Evolutionary conservation across 2,329 filamentous ascomycete genomes (phyloP).

Genomic region (Fusarium sp.): DNA sequence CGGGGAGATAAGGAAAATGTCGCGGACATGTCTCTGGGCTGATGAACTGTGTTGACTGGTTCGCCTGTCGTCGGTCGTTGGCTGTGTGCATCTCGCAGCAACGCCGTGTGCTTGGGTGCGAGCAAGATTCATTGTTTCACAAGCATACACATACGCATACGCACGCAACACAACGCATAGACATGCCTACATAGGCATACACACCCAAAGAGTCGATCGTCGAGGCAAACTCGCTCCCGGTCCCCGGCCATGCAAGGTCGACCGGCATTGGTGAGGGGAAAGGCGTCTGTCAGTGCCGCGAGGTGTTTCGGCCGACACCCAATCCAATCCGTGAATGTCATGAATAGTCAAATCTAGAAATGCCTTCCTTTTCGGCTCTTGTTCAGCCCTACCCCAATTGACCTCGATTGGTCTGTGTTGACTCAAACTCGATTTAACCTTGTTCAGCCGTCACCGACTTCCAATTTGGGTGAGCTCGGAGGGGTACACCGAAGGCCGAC

Average conservation of each 20-base stretch:
- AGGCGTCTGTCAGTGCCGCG: constrained; percentile 6
- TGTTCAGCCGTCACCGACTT: constrained; percentile 21
- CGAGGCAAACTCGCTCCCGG: constrained; percentile 17
- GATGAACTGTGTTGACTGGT: background rate
- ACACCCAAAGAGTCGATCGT: constrained; percentile 1
- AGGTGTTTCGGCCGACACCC: constrained; percentile 3
- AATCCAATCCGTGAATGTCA: constrained; percentile 8
- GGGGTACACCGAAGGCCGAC: constrained; percentile 43
- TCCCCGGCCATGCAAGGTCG: constrained; percentile 11
- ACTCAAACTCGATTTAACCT: constrained; percentile 15
- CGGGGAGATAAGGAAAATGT: constrained; percentile 36
- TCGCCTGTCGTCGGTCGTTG: background rate
- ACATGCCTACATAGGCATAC: background rate
- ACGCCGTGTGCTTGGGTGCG: background rate
- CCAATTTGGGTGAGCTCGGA: constrained; percentile 24
- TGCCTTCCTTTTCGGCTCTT: constrained; percentile 34
- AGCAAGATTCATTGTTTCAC: background rate
- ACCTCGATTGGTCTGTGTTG: constrained; percentile 19
- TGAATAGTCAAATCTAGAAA: constrained; percentile 18
- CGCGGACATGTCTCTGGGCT: constrained; percentile 7
- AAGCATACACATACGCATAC: background rate
- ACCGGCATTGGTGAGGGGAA: constrained; percentile 23
- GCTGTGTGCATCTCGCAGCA: background rate
- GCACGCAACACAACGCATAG: background rate
- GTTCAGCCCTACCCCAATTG: constrained; percentile 40